phyloP scores from a whole-genome alignment of 768 basidiomycete species.

The Kwoniella botswanensis region DNA sequence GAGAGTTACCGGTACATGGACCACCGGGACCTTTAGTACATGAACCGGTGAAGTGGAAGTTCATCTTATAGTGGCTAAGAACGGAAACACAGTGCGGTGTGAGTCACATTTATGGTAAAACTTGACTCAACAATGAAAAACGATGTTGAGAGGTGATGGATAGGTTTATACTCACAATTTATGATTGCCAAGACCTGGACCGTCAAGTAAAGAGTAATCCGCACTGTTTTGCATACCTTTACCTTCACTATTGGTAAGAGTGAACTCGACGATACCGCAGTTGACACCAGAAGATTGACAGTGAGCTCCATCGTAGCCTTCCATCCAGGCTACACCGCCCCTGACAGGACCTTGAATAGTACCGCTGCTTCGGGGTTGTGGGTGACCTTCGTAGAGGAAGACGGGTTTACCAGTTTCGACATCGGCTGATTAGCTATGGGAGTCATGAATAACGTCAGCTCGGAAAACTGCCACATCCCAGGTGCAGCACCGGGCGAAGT shows the following conservation, averaged over 20 bases:
- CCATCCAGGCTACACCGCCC: constrained; percentile 34
- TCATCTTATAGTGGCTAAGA: constrained; percentile 13
- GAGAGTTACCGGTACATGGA: constrained; percentile 1
- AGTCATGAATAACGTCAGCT: neutral
- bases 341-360: constrained; percentile 25
- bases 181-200: constrained; percentile 27
- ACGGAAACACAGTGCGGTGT: neutral
- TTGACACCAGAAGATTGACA: constrained; percentile 32
- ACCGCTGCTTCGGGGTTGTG: constrained; percentile 2
- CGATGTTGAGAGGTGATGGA: too few relatives aligned
- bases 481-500: neutral
- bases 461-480: neutral
- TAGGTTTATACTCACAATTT: constrained; percentile 20
- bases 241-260: constrained; percentile 22
- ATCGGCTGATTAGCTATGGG: constrained; percentile 33
- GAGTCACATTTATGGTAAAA: too few relatives aligned
- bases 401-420: constrained; percentile 28
- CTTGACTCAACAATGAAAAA: too few relatives aligned
- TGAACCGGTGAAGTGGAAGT: neutral
- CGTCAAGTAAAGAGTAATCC: constrained; percentile 31
- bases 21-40: neutral
- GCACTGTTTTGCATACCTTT: constrained; percentile 16
- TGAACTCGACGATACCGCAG: constrained; percentile 37
- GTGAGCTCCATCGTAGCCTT: constrained; percentile 9
- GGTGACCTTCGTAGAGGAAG: constrained; percentile 22